These are phyloP conservation scores for Xerocomus potaroensis DNA, from an alignment of 768 basidiomycete species.

Conservation along the genomic window DNA sequence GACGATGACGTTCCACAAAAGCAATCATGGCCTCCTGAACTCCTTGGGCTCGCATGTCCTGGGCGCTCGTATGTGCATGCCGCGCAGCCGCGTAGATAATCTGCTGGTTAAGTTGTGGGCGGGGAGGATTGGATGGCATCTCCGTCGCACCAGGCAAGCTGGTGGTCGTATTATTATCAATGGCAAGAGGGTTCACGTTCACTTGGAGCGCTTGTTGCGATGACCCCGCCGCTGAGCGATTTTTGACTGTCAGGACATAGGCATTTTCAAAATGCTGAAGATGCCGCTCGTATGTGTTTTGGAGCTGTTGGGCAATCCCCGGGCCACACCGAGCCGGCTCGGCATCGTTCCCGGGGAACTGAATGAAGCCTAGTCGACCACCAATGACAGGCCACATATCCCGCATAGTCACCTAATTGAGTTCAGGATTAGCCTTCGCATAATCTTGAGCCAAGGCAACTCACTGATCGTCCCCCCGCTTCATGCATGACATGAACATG, in stretches of 20 bases:
- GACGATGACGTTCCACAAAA: conserved; percentile 54
- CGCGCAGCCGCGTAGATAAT: conserved; percentile 43
- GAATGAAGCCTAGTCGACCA: conserved; percentile 60
- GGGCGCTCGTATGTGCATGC: conserved; percentile 42
- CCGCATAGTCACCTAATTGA: conserved; percentile 45
- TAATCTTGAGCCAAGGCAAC: conserved; percentile 13
- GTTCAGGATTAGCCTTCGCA: conserved; percentile 6
- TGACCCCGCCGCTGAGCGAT: conserved; percentile 12
- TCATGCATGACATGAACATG: conserved; percentile 57
- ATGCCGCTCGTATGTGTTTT: conserved; percentile 57
- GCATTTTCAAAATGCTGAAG: conserved; percentile 53
- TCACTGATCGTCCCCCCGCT: conserved; percentile 48
- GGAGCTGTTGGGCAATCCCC: conserved; percentile 54
- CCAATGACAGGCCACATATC: conserved; percentile 66
- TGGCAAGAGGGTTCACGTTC: conserved; percentile 8
- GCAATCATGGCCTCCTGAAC: conserved; percentile 48
- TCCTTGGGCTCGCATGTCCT: conserved; percentile 50
- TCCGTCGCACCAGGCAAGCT: conserved; percentile 17
- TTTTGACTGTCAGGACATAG: conserved; percentile 41
- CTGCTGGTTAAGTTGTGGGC: conserved; percentile 18
- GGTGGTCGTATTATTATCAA: conserved; percentile 9
- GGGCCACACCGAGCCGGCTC: conserved; percentile 64
- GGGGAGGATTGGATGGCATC: conserved; percentile 13
- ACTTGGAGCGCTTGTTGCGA: conserved; percentile 17
- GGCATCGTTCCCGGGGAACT: conserved; percentile 56